These are phyloP conservation scores for Dactylellina haptotyla DNA, from an alignment of 2,329 filamentous ascomycete genomes.

Conservation along the genomic window DNA sequence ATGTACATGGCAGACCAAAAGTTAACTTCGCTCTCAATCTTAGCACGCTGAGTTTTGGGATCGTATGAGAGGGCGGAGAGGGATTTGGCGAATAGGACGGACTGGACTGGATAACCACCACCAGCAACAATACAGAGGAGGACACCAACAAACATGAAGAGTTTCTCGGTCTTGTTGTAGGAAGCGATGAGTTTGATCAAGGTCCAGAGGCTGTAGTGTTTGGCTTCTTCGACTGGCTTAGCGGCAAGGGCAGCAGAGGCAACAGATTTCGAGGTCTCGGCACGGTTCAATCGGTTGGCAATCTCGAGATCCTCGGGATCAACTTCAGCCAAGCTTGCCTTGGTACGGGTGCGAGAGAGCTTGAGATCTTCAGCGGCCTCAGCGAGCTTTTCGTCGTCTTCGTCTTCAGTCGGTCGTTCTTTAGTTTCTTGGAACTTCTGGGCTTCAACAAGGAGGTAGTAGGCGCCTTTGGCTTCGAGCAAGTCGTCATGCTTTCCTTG, in stretches of 20 bases:
- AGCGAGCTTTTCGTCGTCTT: constrained; percentile 66
- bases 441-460: constrained; percentile 85
- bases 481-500: constrained; percentile 88
- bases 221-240: constrained; percentile 65
- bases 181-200: constrained; percentile 80
- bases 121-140: constrained; percentile 80
- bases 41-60: constrained; percentile 23
- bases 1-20: constrained; percentile 92
- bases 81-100: constrained; percentile 88
- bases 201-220: constrained; percentile 76
- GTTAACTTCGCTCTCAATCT: constrained; percentile 75
- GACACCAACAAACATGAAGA: constrained; percentile 77
- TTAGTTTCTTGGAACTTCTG: constrained; percentile 78
- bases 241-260: constrained; percentile 77
- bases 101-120: constrained; percentile 78
- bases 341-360: constrained; percentile 60
- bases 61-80: constrained; percentile 74
- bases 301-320: constrained; percentile 73
- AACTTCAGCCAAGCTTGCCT: constrained; percentile 60
- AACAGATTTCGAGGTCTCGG: constrained; percentile 68
- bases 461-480: constrained; percentile 75
- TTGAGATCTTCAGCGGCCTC: constrained; percentile 61
- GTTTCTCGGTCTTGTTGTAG: constrained; percentile 80
- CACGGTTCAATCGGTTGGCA: constrained; percentile 68
- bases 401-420: constrained; percentile 67